phyloP scores from a whole-genome alignment of 805 yeast genomes.

The Spencermartinsiella europaea region DNA sequence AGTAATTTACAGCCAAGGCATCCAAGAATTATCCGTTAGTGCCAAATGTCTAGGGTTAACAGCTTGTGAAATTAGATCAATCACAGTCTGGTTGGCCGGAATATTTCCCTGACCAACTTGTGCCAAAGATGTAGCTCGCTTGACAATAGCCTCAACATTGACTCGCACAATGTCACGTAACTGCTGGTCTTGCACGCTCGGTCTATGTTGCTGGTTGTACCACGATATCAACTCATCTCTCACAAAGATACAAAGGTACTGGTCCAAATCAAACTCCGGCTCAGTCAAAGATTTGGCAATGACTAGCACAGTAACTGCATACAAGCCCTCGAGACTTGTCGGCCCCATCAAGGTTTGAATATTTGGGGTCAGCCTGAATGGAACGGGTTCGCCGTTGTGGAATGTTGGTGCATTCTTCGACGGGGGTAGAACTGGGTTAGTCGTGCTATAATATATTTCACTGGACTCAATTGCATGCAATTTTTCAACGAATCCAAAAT shows the following conservation, averaged over 20 bases:
- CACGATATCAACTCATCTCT: constrained; percentile 93
- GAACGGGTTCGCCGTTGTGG: constrained; percentile 87
- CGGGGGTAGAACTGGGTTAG: constrained; percentile 29
- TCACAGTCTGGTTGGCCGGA: constrained; percentile 80
- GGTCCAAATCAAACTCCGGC: constrained; percentile 88
- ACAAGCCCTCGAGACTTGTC: constrained; percentile 85
- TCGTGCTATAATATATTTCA: not conserved
- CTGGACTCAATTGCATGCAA: not conserved
- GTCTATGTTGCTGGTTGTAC: constrained; percentile 80
- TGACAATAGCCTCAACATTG: constrained; percentile 79
- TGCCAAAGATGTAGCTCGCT: constrained; percentile 73
- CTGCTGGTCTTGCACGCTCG: constrained; percentile 78
- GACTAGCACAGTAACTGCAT: constrained; percentile 75
- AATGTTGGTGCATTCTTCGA: constrained; percentile 71
- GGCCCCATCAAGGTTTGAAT: constrained; percentile 92
- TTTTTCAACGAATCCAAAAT: not conserved
- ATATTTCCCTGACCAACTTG: constrained; percentile 54
- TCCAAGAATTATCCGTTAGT: constrained; percentile 85
- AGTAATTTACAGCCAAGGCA: constrained; percentile 71
- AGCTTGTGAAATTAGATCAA: constrained; percentile 89
- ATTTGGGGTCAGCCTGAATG: constrained; percentile 94
- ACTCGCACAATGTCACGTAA: constrained; percentile 79
- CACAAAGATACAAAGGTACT: constrained; percentile 86
- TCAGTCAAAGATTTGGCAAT: constrained; percentile 86
- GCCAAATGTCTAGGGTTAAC: constrained; percentile 93